These are phyloP conservation scores for Podospora australis DNA, from an alignment of 495 filamentous ascomycete species.

Conservation along the genomic window DNA sequence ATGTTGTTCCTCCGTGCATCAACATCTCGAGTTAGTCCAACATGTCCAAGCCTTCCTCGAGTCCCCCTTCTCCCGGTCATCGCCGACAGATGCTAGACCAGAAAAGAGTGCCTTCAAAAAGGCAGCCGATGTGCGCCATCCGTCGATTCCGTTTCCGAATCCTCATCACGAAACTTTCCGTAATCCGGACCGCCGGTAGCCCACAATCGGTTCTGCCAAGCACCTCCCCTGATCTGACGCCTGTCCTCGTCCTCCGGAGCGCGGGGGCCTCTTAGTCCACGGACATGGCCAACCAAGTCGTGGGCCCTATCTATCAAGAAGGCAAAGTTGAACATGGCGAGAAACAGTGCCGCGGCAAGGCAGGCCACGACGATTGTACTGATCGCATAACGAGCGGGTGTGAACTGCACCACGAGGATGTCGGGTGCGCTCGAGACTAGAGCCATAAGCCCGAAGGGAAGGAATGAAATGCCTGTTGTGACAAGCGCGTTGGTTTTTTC, in stretches of 20 bases:
- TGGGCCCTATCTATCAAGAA: background rate
- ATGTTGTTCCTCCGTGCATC: no score
- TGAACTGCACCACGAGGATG: background rate
- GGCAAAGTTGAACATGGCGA: background rate
- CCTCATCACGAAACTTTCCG: no score
- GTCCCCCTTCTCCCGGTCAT: no score
- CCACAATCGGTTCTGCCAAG: background rate
- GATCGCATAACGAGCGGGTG: background rate
- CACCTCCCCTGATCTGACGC: background rate
- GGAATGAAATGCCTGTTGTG: background rate
- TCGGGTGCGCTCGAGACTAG: constrained; percentile 3
- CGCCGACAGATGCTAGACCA: no score
- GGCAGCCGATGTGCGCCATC: no score
- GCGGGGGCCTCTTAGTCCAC: background rate
- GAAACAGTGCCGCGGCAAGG: background rate
- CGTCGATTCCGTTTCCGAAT: no score
- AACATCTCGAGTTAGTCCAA: no score
- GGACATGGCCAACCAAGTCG: background rate
- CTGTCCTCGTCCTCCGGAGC: background rate
- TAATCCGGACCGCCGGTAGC: background rate
- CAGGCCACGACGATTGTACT: background rate
- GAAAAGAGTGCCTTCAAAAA: no score
- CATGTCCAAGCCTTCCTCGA: no score
- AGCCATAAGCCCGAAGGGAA: background rate
- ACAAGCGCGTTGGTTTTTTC: background rate